phyloP scores from a whole-genome alignment of 163 green algal species.

The Scenedesmus sp. region DNA sequence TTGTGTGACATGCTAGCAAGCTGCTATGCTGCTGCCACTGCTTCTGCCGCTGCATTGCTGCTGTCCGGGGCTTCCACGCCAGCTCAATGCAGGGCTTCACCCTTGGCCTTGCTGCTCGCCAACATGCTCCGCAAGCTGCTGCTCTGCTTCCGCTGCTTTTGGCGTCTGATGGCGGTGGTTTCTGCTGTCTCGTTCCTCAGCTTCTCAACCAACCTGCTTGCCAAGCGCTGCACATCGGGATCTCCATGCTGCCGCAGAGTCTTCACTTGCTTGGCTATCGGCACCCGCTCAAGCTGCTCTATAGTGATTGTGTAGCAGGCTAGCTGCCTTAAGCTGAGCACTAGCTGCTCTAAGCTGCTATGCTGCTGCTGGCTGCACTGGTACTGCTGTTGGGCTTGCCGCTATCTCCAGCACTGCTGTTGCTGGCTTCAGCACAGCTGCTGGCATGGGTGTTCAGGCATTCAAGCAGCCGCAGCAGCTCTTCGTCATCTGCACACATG shows the following conservation, averaged over 20 bases:
- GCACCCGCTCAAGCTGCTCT: conserved; percentile 28
- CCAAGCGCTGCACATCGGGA: conserved; percentile 1
- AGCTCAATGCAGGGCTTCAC: background rate
- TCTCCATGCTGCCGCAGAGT: background rate
- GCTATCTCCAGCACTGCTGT: background rate
- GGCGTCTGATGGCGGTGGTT: background rate
- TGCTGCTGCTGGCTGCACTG: background rate
- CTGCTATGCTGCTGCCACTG: background rate
- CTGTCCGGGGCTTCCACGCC: background rate
- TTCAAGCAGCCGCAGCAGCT: background rate
- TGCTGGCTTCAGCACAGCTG: background rate
- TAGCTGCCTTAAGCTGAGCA: conserved; percentile 3
- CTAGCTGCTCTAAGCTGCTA: background rate
- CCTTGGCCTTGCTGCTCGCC: background rate
- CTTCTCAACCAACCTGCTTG: conserved; percentile 18
- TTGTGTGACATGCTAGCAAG: background rate
- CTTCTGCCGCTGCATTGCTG: background rate
- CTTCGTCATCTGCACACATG: background rate
- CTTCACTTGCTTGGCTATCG: background rate
- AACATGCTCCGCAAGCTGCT: conserved; percentile 2
- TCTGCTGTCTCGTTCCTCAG: background rate
- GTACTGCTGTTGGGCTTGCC: background rate
- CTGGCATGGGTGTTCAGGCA: background rate
- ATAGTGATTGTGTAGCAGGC: conserved; percentile 9
- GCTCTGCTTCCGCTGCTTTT: background rate